Percentiles rank a stretch among this genome's conserved stretches.
These are phyloP conservation scores for Perkinsus olseni DNA, from an alignment of 169 alveolate genomes.

Conservation along the genomic window DNA sequence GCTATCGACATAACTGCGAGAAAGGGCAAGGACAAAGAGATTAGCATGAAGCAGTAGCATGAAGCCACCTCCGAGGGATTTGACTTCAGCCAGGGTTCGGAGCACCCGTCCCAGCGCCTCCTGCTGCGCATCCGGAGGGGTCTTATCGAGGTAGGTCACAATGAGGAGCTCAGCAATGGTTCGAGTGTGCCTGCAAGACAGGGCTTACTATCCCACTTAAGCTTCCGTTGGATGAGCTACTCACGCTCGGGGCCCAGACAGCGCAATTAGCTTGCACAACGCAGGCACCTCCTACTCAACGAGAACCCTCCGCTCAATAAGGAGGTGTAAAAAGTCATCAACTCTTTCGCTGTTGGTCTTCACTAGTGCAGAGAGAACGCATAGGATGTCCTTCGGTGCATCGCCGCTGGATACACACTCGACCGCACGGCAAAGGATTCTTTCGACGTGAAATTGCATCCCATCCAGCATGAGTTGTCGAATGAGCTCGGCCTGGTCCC, in stretches of 20 bases:
- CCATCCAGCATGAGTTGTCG: not conserved
- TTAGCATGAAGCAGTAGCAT: not conserved
- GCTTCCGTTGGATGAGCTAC: not conserved
- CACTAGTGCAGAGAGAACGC: not conserved
- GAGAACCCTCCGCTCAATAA: not conserved
- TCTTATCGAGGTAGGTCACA: not conserved
- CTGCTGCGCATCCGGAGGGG: not conserved
- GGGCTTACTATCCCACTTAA: not conserved
- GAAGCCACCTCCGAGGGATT: not conserved
- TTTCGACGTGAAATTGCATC: not conserved
- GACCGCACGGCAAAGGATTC: not conserved
- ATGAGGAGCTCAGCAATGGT: not conserved
- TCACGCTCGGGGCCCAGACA: not conserved
- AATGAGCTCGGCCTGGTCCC: not conserved
- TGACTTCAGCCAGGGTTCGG: not conserved
- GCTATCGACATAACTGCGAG: not conserved
- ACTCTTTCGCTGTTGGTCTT: not conserved
- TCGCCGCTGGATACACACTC: not conserved
- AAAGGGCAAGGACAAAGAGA: too few species aligned
- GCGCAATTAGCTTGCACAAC: not conserved
- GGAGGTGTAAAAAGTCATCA: not conserved
- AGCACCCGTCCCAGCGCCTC: not conserved
- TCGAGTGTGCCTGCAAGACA: not conserved
- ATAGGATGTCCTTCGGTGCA: not conserved
- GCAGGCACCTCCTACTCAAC: not conserved